These are phyloP conservation scores for Calonectria pseudoturangicola DNA, from an alignment of 2,329 filamentous ascomycete species.

Conservation along the genomic window DNA sequence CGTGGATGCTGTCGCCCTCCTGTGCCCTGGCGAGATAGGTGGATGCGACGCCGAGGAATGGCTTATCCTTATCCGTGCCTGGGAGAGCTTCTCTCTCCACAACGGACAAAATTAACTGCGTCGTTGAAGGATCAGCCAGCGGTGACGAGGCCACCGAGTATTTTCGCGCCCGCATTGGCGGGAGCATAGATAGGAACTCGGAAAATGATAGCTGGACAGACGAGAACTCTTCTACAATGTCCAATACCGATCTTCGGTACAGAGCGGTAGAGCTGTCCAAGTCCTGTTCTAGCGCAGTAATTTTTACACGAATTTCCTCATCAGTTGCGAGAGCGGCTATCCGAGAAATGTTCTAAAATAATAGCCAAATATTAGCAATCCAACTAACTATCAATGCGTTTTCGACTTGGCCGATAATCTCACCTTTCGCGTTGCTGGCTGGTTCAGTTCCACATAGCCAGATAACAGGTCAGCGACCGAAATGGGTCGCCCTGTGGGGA, in stretches of 20 bases:
- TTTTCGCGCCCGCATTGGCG: slow-evolving; percentile 72
- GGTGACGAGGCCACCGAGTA: slow-evolving; percentile 82
- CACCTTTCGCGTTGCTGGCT: slow-evolving; percentile 79
- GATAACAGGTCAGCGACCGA: slow-evolving; percentile 77
- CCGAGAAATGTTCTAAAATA: slow-evolving; percentile 57
- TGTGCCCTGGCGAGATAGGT: slow-evolving; percentile 72
- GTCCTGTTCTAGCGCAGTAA: slow-evolving; percentile 62
- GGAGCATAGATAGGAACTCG: slow-evolving; percentile 77
- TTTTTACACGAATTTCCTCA: slow-evolving; percentile 57
- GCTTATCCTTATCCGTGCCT: slow-evolving; percentile 52
- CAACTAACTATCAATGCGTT: no score
- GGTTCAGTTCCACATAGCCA: slow-evolving; percentile 81
- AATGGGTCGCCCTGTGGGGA: slow-evolving; percentile 72
- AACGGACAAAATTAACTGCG: slow-evolving; percentile 79
- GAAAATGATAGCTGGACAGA: slow-evolving; percentile 73
- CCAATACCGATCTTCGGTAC: slow-evolving; percentile 74
- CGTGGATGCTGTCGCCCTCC: slow-evolving; percentile 61
- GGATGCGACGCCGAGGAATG: slow-evolving; percentile 74
- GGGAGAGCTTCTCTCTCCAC: slow-evolving; percentile 71
- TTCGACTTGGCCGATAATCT: slow-evolving; percentile 50
- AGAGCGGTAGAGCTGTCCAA: slow-evolving; percentile 62
- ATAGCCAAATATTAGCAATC: background rate
- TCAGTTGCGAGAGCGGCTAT: slow-evolving; percentile 56
- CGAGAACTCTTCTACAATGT: slow-evolving; percentile 76
- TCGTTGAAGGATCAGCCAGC: slow-evolving; percentile 70